Base-by-base conservation (phyloP, 805 yeast species). In the Jamesozyma piceae region DNA sequence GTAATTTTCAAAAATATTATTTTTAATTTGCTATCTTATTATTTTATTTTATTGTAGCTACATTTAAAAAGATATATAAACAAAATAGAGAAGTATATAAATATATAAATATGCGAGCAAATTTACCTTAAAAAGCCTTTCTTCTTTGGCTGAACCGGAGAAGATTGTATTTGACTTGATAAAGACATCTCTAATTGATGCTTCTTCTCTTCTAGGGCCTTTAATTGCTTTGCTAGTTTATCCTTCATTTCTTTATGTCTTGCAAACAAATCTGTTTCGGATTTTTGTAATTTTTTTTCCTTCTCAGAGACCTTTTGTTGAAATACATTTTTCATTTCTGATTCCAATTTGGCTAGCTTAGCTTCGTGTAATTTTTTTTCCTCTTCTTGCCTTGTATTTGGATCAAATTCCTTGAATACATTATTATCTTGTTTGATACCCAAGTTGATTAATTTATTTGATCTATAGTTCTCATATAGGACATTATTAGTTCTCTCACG, bases 241-340 rank as follows among this genome's bases (percentile, higher is more conserved):
- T 90, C 97, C 67, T 90, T 90, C 90, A 90, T 89, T 65, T 92
- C 97, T 66, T 87, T 86, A 67, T 92, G 98, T 65, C 94, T 82
- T 33, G 92, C 77, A 63, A 90, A 90, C 60, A 92, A 75, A 66
- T 92, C 99, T 44, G 95, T 92, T 70, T 92, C 98, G 37, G 95
- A 86, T 68, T 86, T 85, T 69, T 89, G 95, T 60, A 92, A 76
- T 70, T 90, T 90, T 75, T 88, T 86, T 67, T 92, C 99, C 78
- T 92, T 94, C 67, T 89, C 96, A 45, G 82, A 71, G 27, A 92
- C 98, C 71, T 92, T 92, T 60, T 85, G 92, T 68, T 89, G 95
- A 78, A 92, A 92, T 43, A 92, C 95, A 22, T 80, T 73, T 69
- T 90, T 89, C 97, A 92, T 88, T 67, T 92, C 97, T 33, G 87